These are phyloP conservation scores for Ophiostoma ips DNA, from an alignment of 2,329 filamentous ascomycete genomes.

Conservation along the genomic window DNA sequence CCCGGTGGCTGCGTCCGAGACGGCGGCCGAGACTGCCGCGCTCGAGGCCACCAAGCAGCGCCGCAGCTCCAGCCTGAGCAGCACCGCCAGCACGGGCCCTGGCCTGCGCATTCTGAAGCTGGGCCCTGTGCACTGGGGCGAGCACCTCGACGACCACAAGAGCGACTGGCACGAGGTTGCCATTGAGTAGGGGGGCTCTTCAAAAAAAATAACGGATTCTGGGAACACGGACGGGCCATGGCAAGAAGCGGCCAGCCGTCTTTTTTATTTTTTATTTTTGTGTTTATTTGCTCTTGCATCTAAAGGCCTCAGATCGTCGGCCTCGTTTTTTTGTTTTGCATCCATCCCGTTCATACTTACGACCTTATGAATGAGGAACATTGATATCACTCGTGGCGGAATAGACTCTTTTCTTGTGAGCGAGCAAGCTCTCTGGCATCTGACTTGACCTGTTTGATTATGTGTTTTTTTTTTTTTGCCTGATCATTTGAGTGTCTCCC, in stretches of 20 bases:
- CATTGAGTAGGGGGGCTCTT: slow-evolving; percentile 19
- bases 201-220: not conserved
- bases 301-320: not conserved
- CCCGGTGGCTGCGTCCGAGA: not conserved
- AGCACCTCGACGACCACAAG: slow-evolving; percentile 42
- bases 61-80: slow-evolving; percentile 42
- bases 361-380: slow-evolving; percentile 5
- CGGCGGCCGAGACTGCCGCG: slow-evolving; percentile 12
- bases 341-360: not conserved
- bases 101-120: slow-evolving; percentile 45
- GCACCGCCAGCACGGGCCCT: slow-evolving; percentile 24
- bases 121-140: slow-evolving; percentile 49
- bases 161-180: slow-evolving; percentile 39
- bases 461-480: no score
- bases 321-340: not conserved
- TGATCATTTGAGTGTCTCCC: no score
- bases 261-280: not conserved
- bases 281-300: not conserved
- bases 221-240: no score
- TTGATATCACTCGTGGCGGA: not conserved
- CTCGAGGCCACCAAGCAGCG: slow-evolving; percentile 22
- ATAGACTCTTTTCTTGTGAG: not conserved
- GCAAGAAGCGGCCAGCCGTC: not conserved
- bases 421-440: no score
- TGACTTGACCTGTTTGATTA: not conserved